These are phyloP conservation scores for Podaxis pistillaris DNA, from an alignment of 768 basidiomycete species.

Conservation along the genomic window DNA sequence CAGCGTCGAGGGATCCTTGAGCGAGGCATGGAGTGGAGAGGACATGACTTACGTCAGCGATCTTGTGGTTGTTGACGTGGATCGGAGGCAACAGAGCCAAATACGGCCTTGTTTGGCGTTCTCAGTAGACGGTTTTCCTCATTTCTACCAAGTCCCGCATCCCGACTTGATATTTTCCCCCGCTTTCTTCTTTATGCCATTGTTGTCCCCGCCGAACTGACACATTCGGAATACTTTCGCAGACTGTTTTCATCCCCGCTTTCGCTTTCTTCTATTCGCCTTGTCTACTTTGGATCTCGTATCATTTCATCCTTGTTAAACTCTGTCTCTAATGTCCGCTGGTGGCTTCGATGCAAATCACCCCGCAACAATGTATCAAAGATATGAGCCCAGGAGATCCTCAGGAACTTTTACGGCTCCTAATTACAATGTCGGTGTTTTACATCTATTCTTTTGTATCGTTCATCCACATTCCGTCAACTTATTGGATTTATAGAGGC, in stretches of 20 bases:
- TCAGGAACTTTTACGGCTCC: conserved; percentile 25
- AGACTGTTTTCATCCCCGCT: background rate
- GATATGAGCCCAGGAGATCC: conserved; percentile 32
- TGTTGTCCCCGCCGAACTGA: conserved; percentile 2
- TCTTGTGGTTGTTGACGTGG: conserved; percentile 16
- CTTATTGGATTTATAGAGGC: conserved; percentile 29
- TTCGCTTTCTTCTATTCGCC: conserved; percentile 16
- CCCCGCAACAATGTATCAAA: conserved; percentile 28
- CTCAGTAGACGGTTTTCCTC: conserved; percentile 15
- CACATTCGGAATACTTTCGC: background rate
- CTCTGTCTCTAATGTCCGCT: conserved; percentile 35
- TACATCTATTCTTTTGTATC: conserved; percentile 17
- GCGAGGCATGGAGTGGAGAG: conserved; percentile 22
- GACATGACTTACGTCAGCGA: conserved; percentile 12
- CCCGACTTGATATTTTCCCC: background rate
- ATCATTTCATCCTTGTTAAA: background rate
- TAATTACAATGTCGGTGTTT: conserved; percentile 40
- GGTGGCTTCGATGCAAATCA: conserved; percentile 38
- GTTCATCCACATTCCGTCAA: conserved; percentile 13
- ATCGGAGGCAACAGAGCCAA: conserved; percentile 28
- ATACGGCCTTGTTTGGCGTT: conserved; percentile 22
- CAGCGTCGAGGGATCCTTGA: conserved; percentile 48
- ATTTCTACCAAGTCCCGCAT: conserved; percentile 15
- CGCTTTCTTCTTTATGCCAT: background rate
- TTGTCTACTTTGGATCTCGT: conserved; percentile 14